Evolutionary conservation across 2,329 filamentous ascomycete genomes (phyloP).

Genomic region (Beauveria australis): DNA sequence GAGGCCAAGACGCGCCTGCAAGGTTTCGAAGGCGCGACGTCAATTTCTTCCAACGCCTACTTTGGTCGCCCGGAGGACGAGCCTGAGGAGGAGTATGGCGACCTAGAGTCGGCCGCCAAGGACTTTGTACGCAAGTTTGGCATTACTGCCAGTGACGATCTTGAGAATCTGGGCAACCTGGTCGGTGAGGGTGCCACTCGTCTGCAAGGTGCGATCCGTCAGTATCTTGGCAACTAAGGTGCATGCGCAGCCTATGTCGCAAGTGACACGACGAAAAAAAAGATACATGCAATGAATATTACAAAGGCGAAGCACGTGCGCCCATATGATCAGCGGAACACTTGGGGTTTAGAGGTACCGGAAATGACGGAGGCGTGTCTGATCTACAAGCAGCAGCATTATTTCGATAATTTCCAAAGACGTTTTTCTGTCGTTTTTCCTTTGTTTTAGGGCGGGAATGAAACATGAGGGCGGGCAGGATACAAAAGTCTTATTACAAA

Average conservation of each 20-base stretch:
- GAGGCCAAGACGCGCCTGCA: slow-evolving; percentile 84
- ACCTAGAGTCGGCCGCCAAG: slow-evolving; percentile 87
- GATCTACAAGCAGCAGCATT: neutral
- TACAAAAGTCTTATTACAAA: neutral
- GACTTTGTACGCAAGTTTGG: slow-evolving; percentile 95
- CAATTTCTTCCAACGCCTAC: slow-evolving; percentile 95
- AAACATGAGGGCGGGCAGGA: neutral
- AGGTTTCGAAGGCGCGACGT: slow-evolving; percentile 84
- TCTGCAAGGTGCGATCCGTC: slow-evolving; percentile 68
- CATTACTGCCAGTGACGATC: slow-evolving; percentile 88
- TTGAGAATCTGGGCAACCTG: slow-evolving; percentile 79
- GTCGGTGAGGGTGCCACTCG: slow-evolving; percentile 79
- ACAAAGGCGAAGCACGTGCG: neutral
- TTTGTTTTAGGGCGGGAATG: neutral
- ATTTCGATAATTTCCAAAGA: slow-evolving; percentile 1
- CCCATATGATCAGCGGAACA: neutral
- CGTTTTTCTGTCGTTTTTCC: neutral
- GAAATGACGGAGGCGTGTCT: neutral
- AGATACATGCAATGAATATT: neutral
- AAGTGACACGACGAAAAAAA: neutral
- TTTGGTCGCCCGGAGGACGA: slow-evolving; percentile 91
- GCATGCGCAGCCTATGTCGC: no score
- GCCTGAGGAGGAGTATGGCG: slow-evolving; percentile 71
- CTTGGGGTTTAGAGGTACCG: neutral
- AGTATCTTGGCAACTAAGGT: slow-evolving; percentile 51